A percentile compares a stretch with the other conserved stretches of the same genome.
These are phyloP conservation scores for Cladosporium sp. DNA, from an alignment of 2,329 filamentous ascomycete species.

Conservation along the genomic window DNA sequence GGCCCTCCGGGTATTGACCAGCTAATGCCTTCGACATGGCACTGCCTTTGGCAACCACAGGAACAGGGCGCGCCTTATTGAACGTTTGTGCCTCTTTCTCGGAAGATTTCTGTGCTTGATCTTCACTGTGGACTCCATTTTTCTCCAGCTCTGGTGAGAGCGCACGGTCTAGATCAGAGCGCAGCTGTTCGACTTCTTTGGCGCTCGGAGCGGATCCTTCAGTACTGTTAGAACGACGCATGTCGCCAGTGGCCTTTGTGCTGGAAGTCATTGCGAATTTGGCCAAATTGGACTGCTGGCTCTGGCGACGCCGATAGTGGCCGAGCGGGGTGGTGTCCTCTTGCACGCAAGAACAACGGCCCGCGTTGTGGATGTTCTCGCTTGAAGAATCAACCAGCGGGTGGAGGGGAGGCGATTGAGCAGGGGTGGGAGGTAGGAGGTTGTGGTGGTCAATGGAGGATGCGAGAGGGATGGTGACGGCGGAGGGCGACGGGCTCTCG, in stretches of 20 bases:
- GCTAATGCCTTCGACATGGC: slow-evolving; percentile 24
- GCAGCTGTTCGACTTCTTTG: slow-evolving; percentile 26
- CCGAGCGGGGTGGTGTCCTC: slow-evolving; percentile 28
- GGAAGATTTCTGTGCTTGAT: slow-evolving; percentile 1
- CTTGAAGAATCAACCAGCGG: slow-evolving; percentile 6
- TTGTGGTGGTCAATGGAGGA: neutral
- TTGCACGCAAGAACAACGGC: slow-evolving; percentile 27
- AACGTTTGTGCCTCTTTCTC: neutral
- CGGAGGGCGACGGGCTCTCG: neutral
- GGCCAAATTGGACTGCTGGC: slow-evolving; percentile 27
- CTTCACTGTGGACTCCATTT: neutral
- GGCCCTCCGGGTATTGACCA: slow-evolving; percentile 22
- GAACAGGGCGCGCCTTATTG: slow-evolving; percentile 6
- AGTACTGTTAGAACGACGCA: slow-evolving; percentile 16
- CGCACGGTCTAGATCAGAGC: slow-evolving; percentile 28
- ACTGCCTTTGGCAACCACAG: slow-evolving; percentile 12
- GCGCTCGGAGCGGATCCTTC: slow-evolving; percentile 17
- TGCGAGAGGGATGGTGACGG: neutral
- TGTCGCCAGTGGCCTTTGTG: slow-evolving; percentile 17
- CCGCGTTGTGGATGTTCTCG: slow-evolving; percentile 25
- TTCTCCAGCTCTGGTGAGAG: slow-evolving; percentile 19
- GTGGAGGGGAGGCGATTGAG: slow-evolving; percentile 2
- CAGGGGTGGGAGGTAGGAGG: slow-evolving; percentile 3
- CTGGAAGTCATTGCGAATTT: slow-evolving; percentile 29
- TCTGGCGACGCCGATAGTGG: slow-evolving; percentile 30